Evolutionary conservation across 257 asterid genomes (phyloP).

Genomic region (Fraxinus anomala): DNA sequence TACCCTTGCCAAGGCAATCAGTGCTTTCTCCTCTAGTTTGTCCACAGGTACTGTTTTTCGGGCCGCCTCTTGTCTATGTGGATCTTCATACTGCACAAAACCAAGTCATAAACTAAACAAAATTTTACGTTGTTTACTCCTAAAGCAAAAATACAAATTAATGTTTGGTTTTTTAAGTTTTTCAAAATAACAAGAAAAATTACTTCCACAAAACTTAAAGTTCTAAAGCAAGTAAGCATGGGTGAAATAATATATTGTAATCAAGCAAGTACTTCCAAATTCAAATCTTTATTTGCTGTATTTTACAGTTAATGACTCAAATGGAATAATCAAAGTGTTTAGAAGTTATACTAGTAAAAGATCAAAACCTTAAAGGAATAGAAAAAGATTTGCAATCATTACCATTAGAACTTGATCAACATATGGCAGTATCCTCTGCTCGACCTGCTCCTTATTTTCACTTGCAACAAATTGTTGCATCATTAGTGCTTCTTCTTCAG

Average conservation of each 20-base stretch:
- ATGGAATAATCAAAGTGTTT: constrained; percentile 3
- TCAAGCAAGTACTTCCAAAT: neutral
- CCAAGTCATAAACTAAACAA: constrained; percentile 22
- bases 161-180: constrained; percentile 9
- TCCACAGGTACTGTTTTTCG: constrained; percentile 77
- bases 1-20: constrained; percentile 88
- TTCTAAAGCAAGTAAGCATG: constrained; percentile 13
- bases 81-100: constrained; percentile 78
- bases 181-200: constrained; percentile 15
- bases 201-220: neutral
- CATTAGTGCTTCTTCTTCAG: constrained; percentile 92
- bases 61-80: constrained; percentile 74
- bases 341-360: constrained; percentile 9
- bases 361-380: constrained; percentile 7
- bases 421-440: constrained; percentile 68
- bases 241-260: constrained; percentile 6
- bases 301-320: neutral
- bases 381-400: constrained; percentile 18
- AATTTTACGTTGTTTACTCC: constrained; percentile 14
- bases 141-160: neutral
- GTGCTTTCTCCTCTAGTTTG: constrained; percentile 90
- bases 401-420: constrained; percentile 74
- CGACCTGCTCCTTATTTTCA: constrained; percentile 62
- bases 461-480: constrained; percentile 66
- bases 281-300: neutral